A percentile compares a stretch with the other conserved stretches of the same genome.
These are phyloP conservation scores for Sphagnum fallax DNA, from an alignment of 228 moss, liverwort and hornwort species.

Conservation along the genomic window DNA sequence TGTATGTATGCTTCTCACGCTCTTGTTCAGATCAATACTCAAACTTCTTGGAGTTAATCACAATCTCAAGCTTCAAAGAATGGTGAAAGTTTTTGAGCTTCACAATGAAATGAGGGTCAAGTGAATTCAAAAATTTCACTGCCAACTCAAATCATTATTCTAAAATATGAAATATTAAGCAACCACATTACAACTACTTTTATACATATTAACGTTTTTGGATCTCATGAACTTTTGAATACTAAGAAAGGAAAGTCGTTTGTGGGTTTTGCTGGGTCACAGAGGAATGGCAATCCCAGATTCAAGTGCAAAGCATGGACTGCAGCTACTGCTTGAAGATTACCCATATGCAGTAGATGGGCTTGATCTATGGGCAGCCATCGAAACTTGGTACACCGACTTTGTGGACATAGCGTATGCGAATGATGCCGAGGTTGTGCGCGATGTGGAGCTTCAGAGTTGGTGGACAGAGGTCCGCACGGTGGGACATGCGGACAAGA, in stretches of 20 bases:
- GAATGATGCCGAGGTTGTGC: slow-evolving; percentile 10
- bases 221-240: neutral
- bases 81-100: neutral
- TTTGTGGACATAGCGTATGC: slow-evolving; percentile 40
- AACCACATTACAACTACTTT: neutral
- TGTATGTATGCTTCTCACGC: too few relatives aligned
- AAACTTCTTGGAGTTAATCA: too few relatives aligned
- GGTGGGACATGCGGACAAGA: slow-evolving; percentile 44
- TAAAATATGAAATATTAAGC: neutral
- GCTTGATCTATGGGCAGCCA: slow-evolving; percentile 43
- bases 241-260: neutral
- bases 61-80: too few relatives aligned
- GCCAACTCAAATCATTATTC: neutral
- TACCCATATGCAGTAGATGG: slow-evolving; percentile 55
- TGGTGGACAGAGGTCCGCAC: slow-evolving; percentile 56
- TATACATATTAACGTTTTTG: neutral
- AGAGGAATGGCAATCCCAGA: slow-evolving; percentile 62
- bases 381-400: slow-evolving; percentile 38
- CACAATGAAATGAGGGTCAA: neutral
- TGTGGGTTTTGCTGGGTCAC: neutral
- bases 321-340: slow-evolving; percentile 35
- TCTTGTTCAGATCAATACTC: too few relatives aligned
- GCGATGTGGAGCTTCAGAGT: slow-evolving; percentile 43
- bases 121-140: neutral
- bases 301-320: slow-evolving; percentile 12